Conservation (phyloP, 768 basidiomycete genomes). For the Rhodotorula toruloides region DNA sequence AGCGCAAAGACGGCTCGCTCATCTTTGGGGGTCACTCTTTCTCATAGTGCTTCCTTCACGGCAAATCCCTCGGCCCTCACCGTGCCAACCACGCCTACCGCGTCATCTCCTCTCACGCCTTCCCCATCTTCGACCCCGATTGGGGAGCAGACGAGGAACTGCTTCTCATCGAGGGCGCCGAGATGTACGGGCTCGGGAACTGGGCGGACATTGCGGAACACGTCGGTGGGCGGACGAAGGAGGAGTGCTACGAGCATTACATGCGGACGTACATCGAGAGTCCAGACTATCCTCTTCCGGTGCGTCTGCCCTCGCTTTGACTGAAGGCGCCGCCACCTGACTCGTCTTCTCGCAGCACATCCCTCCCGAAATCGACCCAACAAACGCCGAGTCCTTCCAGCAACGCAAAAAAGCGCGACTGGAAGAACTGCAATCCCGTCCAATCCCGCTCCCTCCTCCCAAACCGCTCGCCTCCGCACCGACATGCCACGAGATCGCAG, state of each 20-base stretch:
- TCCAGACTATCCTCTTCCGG: slow-evolving; percentile 72
- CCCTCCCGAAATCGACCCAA: slow-evolving; percentile 44
- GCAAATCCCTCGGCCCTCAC: slow-evolving; percentile 81
- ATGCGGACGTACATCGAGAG: slow-evolving; percentile 71
- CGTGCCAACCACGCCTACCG: slow-evolving; percentile 83
- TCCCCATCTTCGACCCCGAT: slow-evolving; percentile 88
- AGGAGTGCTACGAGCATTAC: slow-evolving; percentile 90
- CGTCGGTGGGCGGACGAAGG: slow-evolving; percentile 76
- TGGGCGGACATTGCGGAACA: slow-evolving; percentile 93
- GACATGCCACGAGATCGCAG: slow-evolving; percentile 80
- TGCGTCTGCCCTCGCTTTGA: slow-evolving; percentile 48
- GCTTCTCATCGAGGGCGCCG: slow-evolving; percentile 77
- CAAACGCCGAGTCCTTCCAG: slow-evolving; percentile 78
- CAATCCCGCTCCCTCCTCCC: slow-evolving; percentile 50
- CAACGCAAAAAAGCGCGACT: slow-evolving; percentile 82
- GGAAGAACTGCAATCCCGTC: slow-evolving; percentile 59
- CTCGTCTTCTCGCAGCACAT: slow-evolving; percentile 15
- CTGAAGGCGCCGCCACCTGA: slow-evolving; percentile 20
- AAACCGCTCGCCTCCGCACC: slow-evolving; percentile 84
- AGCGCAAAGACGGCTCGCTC: too few relatives aligned
- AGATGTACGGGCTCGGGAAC: slow-evolving; percentile 83
- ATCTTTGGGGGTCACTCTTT: neutral
- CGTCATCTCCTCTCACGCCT: slow-evolving; percentile 84
- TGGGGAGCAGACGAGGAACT: slow-evolving; percentile 99
- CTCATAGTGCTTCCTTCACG: slow-evolving; percentile 71